Base-by-base conservation (phyloP, 192 early-diverging fungal genomes). In the Spinellus fusiger region DNA sequence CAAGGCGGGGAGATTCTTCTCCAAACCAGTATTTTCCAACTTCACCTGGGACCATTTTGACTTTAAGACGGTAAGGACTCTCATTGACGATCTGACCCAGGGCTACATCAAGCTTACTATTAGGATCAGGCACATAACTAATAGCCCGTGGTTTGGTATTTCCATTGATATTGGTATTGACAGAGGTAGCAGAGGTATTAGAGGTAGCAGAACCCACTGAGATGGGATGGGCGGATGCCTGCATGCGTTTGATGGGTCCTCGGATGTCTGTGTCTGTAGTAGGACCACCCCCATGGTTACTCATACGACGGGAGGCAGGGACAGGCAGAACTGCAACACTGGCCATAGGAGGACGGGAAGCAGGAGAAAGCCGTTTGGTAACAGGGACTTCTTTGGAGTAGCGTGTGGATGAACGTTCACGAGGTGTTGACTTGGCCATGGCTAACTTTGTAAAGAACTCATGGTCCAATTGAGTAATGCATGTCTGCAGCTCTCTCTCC, bases 21-120 rank as follows among this genome's bases (percentile, higher is more conserved):
- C 84, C 84, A 75, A 86, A 86, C 73, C 80, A 74, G 68, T 86
- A 86, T 40, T 83, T 81, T 34, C 82, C 82, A 18, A 77, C 75
- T 34, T 84, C 77, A 23, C 77, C 78, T 5, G 65, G 76, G 5
- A 85, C 70, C 54, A 64, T 64, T 27, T 69, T 63, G 12, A 78
- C 66, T 23, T 75, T 71, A 20, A 84, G 68, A 28, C 64, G 56
- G 54, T 73, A 77, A 13, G 81, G 81, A 20, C 68, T 73, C 8
- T 73, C 75, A 33, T 86, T 86, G 7, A 86, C 79, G n/a, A 86
- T 78, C 31, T 71, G 63, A 3, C 75, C 81, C 13, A 85, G 74
- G 49, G 79, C 81, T 12, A 80, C 73, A 68, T 86, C 84, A 34
- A 86, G 59, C 27, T 66, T 72, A 49, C 76, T 81, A n/a, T 66